Percentiles rank a stretch among this genome's conserved stretches.
Evolutionary conservation across 306 rosid species (phyloP).

Genomic region (Inga oerstediana): DNA sequence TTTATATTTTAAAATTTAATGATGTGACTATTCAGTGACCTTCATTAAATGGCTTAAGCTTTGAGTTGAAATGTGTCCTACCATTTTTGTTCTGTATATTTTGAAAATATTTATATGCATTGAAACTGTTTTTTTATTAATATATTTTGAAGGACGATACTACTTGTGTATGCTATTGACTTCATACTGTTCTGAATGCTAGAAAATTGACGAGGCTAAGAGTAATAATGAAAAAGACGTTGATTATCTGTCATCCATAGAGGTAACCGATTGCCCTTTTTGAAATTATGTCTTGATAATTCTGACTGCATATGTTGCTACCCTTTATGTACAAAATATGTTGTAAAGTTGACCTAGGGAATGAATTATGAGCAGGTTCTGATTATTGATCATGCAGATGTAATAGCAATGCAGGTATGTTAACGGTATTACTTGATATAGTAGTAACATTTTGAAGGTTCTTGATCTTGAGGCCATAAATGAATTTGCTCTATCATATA

Average conservation of each 20-base stretch:
- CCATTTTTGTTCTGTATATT: not conserved
- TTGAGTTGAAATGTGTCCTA: not conserved
- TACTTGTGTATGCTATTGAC: constrained; percentile 31
- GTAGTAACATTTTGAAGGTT: constrained; percentile 28
- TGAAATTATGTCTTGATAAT: constrained; percentile 25
- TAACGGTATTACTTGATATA: constrained; percentile 30
- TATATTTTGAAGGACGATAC: constrained; percentile 8
- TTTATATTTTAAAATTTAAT: not conserved
- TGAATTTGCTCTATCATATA: constrained; percentile 20
- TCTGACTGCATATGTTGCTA: constrained; percentile 20
- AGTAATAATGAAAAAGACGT: constrained; percentile 79
- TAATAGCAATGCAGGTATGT: constrained; percentile 87
- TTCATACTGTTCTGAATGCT: constrained; percentile 33
- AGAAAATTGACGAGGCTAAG: constrained; percentile 81
- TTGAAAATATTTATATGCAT: constrained; percentile 15
- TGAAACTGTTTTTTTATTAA: constrained; percentile 2
- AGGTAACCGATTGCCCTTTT: constrained; percentile 53
- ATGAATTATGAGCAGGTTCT: constrained; percentile 65
- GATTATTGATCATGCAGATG: constrained; percentile 91
- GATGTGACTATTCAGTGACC: not conserved
- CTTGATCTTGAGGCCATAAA: constrained; percentile 19
- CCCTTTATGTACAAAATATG: not conserved
- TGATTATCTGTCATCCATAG: constrained; percentile 93
- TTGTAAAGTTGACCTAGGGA: constrained; percentile 27
- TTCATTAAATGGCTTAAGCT: not conserved